A percentile compares a stretch with the other conserved stretches of the same genome.
These are phyloP conservation scores for Oidiodendron maius DNA, from an alignment of 495 filamentous ascomycete genomes.

Conservation along the genomic window DNA sequence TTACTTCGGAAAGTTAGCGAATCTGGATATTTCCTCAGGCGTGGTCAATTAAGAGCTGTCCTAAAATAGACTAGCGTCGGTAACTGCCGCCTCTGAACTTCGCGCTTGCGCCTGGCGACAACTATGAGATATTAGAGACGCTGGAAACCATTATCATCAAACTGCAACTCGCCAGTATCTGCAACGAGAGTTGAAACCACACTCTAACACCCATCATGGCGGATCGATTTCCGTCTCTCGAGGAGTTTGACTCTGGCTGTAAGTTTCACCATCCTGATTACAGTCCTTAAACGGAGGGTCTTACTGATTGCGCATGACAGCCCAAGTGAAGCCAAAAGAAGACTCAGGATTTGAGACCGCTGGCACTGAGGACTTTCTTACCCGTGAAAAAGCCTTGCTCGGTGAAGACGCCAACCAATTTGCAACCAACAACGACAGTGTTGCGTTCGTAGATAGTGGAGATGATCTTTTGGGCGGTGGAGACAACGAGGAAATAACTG, in stretches of 20 bases:
- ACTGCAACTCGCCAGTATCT: constrained; percentile 2
- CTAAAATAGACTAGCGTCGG: not conserved
- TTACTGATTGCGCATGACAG: constrained; percentile 27
- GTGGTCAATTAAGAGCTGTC: too few relatives aligned
- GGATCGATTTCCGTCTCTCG: constrained; percentile 91
- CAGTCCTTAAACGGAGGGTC: not conserved
- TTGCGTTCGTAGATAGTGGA: constrained; percentile 48
- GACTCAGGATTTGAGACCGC: constrained; percentile 22
- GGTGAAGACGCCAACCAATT: constrained; percentile 94
- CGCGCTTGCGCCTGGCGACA: not conserved
- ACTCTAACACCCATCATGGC: constrained; percentile 55
- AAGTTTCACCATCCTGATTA: constrained; percentile 18
- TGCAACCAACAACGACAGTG: constrained; percentile 68
- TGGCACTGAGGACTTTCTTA: constrained; percentile 72
- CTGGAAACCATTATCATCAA: constrained; percentile 14
- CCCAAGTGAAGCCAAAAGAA: constrained; percentile 48
- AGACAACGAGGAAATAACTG: constrained; percentile 51
- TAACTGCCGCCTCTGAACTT: not conserved
- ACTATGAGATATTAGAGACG: constrained; percentile 4
- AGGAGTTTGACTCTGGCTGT: constrained; percentile 91
- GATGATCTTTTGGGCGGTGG: constrained; percentile 70
- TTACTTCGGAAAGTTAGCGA: too few relatives aligned
- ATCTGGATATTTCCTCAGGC: too few relatives aligned
- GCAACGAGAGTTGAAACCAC: not conserved
- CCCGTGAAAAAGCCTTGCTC: constrained; percentile 79